A percentile compares a stretch with the other conserved stretches of the same genome.
These are phyloP conservation scores for Gamsiella multidivaricata DNA, from an alignment of 192 early-diverging fungal genomes.

Conservation along the genomic window DNA sequence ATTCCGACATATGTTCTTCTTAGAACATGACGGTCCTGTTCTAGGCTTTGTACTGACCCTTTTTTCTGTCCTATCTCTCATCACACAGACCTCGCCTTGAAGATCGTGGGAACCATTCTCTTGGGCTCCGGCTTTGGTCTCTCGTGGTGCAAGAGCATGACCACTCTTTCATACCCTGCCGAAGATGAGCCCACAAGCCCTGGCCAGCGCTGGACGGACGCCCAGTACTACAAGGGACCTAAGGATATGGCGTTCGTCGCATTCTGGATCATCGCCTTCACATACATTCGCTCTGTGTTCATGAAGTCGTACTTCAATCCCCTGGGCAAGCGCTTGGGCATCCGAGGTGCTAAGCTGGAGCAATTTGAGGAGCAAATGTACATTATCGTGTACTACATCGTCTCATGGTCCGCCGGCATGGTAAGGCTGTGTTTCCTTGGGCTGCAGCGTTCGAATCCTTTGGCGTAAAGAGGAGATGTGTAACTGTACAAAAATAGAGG, in stretches of 20 bases:
- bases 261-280: conserved; percentile 75
- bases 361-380: conserved; percentile 83
- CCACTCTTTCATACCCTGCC: conserved; percentile 20
- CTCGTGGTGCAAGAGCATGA: conserved; percentile 29
- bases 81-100: conserved; percentile 28
- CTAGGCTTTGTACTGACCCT: neutral
- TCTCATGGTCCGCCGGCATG: conserved; percentile 73
- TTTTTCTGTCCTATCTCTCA: neutral
- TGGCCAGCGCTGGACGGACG: conserved; percentile 35
- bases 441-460: too few relatives aligned
- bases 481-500: too few relatives aligned
- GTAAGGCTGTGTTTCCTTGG: conserved; percentile 38
- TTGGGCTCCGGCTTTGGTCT: conserved; percentile 25
- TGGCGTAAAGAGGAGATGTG: too few relatives aligned
- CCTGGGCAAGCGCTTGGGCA: conserved; percentile 51
- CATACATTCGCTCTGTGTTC: conserved; percentile 67
- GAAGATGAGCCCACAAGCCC: conserved; percentile 24
- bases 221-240: conserved; percentile 59
- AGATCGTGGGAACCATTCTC: conserved; percentile 21
- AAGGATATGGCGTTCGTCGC: conserved; percentile 71
- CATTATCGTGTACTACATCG: conserved; percentile 70
- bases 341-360: conserved; percentile 50
- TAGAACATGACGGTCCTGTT: neutral
- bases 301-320: conserved; percentile 65
- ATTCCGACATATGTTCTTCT: conserved; percentile 4